phyloP scores from a whole-genome alignment of 164 flowering plant species.

The Cinnamomum micranthum region DNA sequence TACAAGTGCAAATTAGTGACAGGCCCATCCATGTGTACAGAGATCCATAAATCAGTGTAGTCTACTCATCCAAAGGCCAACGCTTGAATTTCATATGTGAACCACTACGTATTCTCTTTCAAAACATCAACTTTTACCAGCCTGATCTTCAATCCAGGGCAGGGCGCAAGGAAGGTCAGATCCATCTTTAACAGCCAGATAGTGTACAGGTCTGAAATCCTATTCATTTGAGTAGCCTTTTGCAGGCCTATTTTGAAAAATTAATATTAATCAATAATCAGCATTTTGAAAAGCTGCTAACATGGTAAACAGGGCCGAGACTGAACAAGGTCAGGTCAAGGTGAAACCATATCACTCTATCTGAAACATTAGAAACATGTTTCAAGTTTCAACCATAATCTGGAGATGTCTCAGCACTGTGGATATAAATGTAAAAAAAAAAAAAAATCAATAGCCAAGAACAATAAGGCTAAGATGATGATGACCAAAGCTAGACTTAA shows the following conservation, averaged over 20 bases:
- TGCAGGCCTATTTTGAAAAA: neutral
- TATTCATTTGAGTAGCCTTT: neutral
- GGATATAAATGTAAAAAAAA: neutral
- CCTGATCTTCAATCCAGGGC: neutral
- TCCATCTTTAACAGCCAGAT: neutral
- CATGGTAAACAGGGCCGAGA: neutral
- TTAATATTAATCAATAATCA: too few relatives aligned
- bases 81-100: neutral
- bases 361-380: neutral
- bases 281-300: too few relatives aligned
- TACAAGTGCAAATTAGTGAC: neutral
- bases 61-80: neutral
- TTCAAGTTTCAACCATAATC: neutral
- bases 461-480: neutral
- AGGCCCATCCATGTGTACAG: neutral
- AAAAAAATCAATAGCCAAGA: neutral
- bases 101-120: neutral
- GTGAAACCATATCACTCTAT: neutral
- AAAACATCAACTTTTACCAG: neutral
- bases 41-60: neutral
- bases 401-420: neutral
- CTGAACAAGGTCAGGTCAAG: neutral
- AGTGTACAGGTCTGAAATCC: neutral
- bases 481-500: too few relatives aligned
- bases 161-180: neutral